phyloP scores from a whole-genome alignment of 768 basidiomycete genomes.

The Lactarius sanguifluus region DNA sequence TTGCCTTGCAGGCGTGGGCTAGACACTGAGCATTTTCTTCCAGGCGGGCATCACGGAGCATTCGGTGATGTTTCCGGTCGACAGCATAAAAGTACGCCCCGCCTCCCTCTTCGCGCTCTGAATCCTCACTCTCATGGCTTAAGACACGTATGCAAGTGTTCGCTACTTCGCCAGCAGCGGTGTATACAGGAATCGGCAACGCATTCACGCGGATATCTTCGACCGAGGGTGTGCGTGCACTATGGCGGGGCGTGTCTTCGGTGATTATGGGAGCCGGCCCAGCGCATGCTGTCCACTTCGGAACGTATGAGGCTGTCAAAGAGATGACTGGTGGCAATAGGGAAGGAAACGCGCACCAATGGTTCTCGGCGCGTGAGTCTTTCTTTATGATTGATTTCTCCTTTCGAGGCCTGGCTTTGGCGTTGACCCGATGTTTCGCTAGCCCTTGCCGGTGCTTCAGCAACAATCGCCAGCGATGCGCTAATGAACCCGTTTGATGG shows the following conservation, averaged over 20 bases:
- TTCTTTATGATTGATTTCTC: slow-evolving; percentile 14
- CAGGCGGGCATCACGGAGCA: slow-evolving; percentile 99
- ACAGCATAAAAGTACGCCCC: slow-evolving; percentile 88
- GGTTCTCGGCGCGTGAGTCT: slow-evolving; percentile 81
- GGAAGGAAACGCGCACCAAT: slow-evolving; percentile 65
- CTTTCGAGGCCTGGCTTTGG: slow-evolving; percentile 1
- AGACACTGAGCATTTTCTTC: slow-evolving; percentile 12
- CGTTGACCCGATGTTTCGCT: background rate
- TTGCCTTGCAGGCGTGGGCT: background rate
- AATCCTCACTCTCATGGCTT: background rate
- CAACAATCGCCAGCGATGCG: slow-evolving; percentile 94
- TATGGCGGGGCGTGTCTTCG: slow-evolving; percentile 96
- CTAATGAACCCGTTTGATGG: slow-evolving; percentile 99
- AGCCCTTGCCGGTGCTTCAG: slow-evolving; percentile 93
- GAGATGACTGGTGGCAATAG: slow-evolving; percentile 88
- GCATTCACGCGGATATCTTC: slow-evolving; percentile 91
- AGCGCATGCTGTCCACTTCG: slow-evolving; percentile 98
- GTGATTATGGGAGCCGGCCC: slow-evolving; percentile 97
- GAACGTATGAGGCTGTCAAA: slow-evolving; percentile 91
- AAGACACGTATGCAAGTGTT: slow-evolving; percentile 99
- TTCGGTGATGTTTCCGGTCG: slow-evolving; percentile 97
- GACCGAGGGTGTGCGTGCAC: slow-evolving; percentile 85
- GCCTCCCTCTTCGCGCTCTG: too few relatives aligned
- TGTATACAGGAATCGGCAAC: slow-evolving; percentile 88
- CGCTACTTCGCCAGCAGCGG: slow-evolving; percentile 76